A percentile compares a stretch with the other conserved stretches of the same genome.
These are phyloP conservation scores for Irpex sp. DNA, from an alignment of 1,284 basidiomycete species.

Conservation along the genomic window DNA sequence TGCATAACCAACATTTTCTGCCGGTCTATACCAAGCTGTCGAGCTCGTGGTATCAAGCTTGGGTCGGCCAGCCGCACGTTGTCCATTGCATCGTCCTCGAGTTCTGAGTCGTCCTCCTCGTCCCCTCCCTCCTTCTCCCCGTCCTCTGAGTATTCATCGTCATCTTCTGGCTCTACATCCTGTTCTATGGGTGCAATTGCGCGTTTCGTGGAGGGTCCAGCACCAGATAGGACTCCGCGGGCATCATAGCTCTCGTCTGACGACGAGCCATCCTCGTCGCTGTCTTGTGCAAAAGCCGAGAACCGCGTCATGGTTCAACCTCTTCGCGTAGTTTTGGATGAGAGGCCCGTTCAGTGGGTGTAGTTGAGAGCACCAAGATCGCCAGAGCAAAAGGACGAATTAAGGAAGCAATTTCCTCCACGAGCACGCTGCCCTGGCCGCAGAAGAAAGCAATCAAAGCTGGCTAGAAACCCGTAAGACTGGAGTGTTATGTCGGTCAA, in stretches of 20 bases:
- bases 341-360: not conserved
- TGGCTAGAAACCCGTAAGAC: too few relatives aligned
- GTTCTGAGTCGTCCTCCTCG: slow-evolving; percentile 14
- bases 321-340: not conserved
- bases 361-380: not conserved
- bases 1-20: slow-evolving; percentile 93
- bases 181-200: not conserved
- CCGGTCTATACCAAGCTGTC: slow-evolving; percentile 70
- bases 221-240: slow-evolving; percentile 2
- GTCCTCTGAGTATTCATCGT: slow-evolving; percentile 14
- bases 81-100: slow-evolving; percentile 22
- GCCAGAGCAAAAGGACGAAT: not conserved
- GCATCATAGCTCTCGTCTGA: not conserved
- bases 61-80: slow-evolving; percentile 23
- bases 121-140: slow-evolving; percentile 16
- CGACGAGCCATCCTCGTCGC: slow-evolving; percentile 6
- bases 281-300: slow-evolving; percentile 12
- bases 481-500: not conserved
- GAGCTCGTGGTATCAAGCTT: slow-evolving; percentile 55
- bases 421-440: too few relatives aligned
- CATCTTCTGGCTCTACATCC: slow-evolving; percentile 6
- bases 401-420: too few relatives aligned
- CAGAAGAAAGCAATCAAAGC: too few relatives aligned
- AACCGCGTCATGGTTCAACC: slow-evolving; percentile 14
- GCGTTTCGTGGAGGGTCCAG: slow-evolving; percentile 3